Evolutionary conservation across 225 moss, liverwort and hornwort genomes (phyloP), one percentile per base, ranked within the genome.

Genomic region (Bryoerythrophyllum caledonicum): DNA sequence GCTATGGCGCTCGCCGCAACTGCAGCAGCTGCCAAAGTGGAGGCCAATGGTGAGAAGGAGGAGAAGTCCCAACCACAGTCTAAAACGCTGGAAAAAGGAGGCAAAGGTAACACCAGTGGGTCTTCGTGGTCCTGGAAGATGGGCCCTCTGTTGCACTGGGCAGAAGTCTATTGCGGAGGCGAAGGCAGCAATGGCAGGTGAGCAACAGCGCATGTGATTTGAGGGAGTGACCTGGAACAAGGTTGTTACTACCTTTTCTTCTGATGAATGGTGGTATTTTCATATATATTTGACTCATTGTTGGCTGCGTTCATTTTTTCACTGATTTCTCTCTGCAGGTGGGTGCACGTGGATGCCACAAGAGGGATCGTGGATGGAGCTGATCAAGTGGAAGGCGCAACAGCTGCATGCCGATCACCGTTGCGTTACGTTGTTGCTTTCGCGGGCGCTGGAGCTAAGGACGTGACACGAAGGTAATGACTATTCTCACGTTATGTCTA

Each of bases 351-450:
- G 43, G 99, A 99, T 84, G 93, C 93, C 70, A 74, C 79, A 28
- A 89, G 89, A 87, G 95, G 89, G 51, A 91, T 90, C 82, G 85
- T 93, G 16, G 88, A 99, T 82, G 95, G 95, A 79, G 93, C 89
- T 76, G 90, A 90, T 74, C 90, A 90, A 80, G 87, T 99, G 23
- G 93, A 95, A 90, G 88, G 87, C 15, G 87, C 85, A 23, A 90
- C 94, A 62, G 90, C 87, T 74, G 87, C 90, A 57, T 91, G 90
- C 83, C 93, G 87, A 68, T 74, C 83, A 59, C 95, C 95, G 41
- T 84, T 95, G 87, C 93, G 95, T 75, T 99, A 99, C 74, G 95
- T 91, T 12, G 85, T 91, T 77, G 95, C 90, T 74, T 99, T 95
- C 72, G 93, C 91, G 27, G 99, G 99, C 40, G 74, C 75, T 75